Conservation (phyloP, 2,329 filamentous ascomycete species). For the Penicillium decumbens region DNA sequence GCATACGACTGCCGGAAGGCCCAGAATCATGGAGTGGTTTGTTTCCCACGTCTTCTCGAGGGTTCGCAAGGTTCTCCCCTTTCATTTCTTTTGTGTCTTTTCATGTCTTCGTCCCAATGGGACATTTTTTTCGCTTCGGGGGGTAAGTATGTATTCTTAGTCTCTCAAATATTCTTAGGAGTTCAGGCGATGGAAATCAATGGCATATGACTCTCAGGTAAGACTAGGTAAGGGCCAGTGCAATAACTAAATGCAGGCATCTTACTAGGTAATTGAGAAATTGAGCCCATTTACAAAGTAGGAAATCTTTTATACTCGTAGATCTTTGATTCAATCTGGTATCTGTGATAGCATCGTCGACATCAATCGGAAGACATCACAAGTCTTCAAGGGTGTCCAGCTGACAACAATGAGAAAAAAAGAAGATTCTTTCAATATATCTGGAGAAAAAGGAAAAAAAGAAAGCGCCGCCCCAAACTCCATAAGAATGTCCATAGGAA, state of each 20-base stretch:
- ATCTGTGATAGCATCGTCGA: slow-evolving; percentile 30
- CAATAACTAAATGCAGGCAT: slow-evolving; percentile 25
- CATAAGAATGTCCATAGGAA: slow-evolving; percentile 34
- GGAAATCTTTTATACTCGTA: background rate
- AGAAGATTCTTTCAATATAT: slow-evolving; percentile 21
- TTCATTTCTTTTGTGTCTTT: slow-evolving; percentile 24
- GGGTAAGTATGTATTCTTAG: slow-evolving; percentile 46
- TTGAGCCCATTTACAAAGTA: background rate
- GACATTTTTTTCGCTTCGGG: slow-evolving; percentile 23
- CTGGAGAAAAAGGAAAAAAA: slow-evolving; percentile 20
- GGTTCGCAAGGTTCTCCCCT: slow-evolving; percentile 17
- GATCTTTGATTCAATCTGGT: slow-evolving; percentile 26
- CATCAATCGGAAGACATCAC: slow-evolving; percentile 24
- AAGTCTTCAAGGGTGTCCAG: slow-evolving; percentile 6
- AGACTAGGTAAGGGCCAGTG: slow-evolving; percentile 42
- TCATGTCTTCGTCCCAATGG: slow-evolving; percentile 28
- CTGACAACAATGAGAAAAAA: slow-evolving; percentile 16
- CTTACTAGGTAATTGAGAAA: slow-evolving; percentile 12
- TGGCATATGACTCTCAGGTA: slow-evolving; percentile 32
- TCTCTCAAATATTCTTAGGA: slow-evolving; percentile 21
- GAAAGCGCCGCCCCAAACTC: slow-evolving; percentile 36
- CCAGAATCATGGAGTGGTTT: background rate
- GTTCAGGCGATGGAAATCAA: slow-evolving; percentile 11
- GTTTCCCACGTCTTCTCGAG: background rate
- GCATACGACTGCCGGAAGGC: background rate